Evolutionary conservation across 306 rosid species (phyloP).

Genomic region (Senna tora): DNA sequence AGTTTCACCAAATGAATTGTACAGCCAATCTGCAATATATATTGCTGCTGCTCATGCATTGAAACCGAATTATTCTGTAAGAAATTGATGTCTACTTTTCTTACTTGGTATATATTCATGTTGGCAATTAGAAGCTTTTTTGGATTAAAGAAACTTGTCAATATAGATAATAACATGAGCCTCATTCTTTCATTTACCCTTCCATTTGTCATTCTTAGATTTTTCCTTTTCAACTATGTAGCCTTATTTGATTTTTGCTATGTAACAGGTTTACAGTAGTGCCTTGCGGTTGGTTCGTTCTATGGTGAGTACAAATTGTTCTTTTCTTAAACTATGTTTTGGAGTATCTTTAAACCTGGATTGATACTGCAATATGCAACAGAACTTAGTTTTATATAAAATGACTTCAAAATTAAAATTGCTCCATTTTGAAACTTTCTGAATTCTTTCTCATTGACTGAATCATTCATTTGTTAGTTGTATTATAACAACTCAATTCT

Average conservation of each 20-base stretch:
- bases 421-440: conserved; percentile 12
- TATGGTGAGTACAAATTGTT: conserved; percentile 67
- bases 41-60: conserved; percentile 99
- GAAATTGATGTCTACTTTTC: conserved; percentile 31
- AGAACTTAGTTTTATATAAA: conserved; percentile 21
- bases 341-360: conserved; percentile 33
- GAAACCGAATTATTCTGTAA: conserved; percentile 92
- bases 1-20: conserved; percentile 87
- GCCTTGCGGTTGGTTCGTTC: conserved; percentile 98
- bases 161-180: conserved; percentile 28
- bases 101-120: conserved; percentile 25
- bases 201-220: neutral
- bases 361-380: conserved; percentile 16
- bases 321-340: conserved; percentile 27
- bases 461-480: conserved; percentile 26
- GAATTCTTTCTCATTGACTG: conserved; percentile 29
- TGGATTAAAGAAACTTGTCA: conserved; percentile 29
- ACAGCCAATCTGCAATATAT: conserved; percentile 99
- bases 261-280: conserved; percentile 89
- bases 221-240: conserved; percentile 19
- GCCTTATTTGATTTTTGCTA: conserved; percentile 15
- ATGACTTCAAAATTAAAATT: conserved; percentile 19
- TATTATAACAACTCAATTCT: conserved; percentile 39
- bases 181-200: conserved; percentile 20
- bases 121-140: conserved; percentile 19